Percentiles rank a stretch among this genome's conserved stretches.
Evolutionary conservation across 805 yeast species (phyloP).

Genomic region (Ogataea wickerhamii): DNA sequence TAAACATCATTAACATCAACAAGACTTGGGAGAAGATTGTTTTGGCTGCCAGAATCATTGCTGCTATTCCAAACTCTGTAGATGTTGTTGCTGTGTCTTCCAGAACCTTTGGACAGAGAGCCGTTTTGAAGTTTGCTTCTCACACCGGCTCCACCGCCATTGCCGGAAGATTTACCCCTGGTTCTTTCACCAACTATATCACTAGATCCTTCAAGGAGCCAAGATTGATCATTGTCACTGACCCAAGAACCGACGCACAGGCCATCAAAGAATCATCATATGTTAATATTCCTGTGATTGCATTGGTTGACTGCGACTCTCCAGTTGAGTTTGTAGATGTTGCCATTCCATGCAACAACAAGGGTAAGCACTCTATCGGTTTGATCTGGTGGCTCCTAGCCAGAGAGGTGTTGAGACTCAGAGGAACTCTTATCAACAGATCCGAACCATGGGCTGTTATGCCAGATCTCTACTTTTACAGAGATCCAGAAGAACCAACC

Average conservation of each 20-base stretch:
- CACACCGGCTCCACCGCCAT: slow-evolving; percentile 99
- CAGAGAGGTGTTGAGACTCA: slow-evolving; percentile 98
- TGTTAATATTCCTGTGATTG: slow-evolving; percentile 99
- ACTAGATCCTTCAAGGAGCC: slow-evolving; percentile 99
- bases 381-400: slow-evolving; percentile 99
- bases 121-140: slow-evolving; percentile 98
- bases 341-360: slow-evolving; percentile 99
- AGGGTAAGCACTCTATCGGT: slow-evolving; percentile 99
- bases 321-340: slow-evolving; percentile 99
- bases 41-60: slow-evolving; percentile 99
- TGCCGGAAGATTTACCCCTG: slow-evolving; percentile 99
- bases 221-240: slow-evolving; percentile 98
- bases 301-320: slow-evolving; percentile 97
- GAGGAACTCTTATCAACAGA: slow-evolving; percentile 97
- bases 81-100: slow-evolving; percentile 99
- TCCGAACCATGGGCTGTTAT: slow-evolving; percentile 96
- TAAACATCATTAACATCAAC: slow-evolving; percentile 95
- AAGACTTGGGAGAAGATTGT: slow-evolving; percentile 99
- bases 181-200: slow-evolving; percentile 99
- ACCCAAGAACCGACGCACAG: slow-evolving; percentile 99
- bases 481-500: slow-evolving; percentile 99
- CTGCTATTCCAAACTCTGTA: slow-evolving; percentile 97
- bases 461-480: slow-evolving; percentile 99
- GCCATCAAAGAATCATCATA: slow-evolving; percentile 99
- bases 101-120: slow-evolving; percentile 99